Evolutionary conservation across 2,329 filamentous ascomycete species (phyloP), one percentile per base, ranked within the genome.

Genomic region (Fusarium temperatum): DNA sequence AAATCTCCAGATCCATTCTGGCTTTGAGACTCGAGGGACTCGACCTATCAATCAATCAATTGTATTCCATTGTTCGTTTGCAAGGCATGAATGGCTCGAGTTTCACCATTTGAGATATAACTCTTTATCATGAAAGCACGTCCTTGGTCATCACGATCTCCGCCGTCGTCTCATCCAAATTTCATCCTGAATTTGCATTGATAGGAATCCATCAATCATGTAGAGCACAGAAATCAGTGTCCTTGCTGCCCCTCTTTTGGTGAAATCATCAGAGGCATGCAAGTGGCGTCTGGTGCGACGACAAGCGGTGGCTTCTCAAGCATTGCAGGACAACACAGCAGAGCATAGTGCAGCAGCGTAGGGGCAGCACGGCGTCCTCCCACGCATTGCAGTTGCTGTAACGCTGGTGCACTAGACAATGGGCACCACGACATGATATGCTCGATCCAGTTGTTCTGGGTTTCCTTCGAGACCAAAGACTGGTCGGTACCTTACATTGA

Each of bases 401-500:
- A 75, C 64, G 65, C 61, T 58, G 65, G 66, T 70, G 66, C 70
- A 73, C 65, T 62, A 36, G 35, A 32, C 60, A 53, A 42, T 62
- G 63, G 66, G 68, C 62, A 63, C 68, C 68, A 75, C 68, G 41
- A 62, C 70, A 74, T 68, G 63, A 63, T 69, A 74, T 71, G 59
- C 62, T 67, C 68, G 66, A 77, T 68, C 56, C 68, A 72, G 66
- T 65, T 64, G 71, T 68, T 48, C 56, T 67, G 60, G 42, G 55
- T 55, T 42, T 38, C 50, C 35, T 45, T 54, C 47, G 35, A 65
- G 61, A 65, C 32, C 41, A 56, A 56, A 68, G 68, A 69, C 50
- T 73, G 71, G 65, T 42, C 59, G 65, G 76, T 78, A 75, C 77
- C 77, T 78, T 77, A 70, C 76, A 77, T 75, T 69, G 70, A 68